phyloP scores from a whole-genome alignment of 495 filamentous ascomycete genomes.

The Trypethelium eluteriae region DNA sequence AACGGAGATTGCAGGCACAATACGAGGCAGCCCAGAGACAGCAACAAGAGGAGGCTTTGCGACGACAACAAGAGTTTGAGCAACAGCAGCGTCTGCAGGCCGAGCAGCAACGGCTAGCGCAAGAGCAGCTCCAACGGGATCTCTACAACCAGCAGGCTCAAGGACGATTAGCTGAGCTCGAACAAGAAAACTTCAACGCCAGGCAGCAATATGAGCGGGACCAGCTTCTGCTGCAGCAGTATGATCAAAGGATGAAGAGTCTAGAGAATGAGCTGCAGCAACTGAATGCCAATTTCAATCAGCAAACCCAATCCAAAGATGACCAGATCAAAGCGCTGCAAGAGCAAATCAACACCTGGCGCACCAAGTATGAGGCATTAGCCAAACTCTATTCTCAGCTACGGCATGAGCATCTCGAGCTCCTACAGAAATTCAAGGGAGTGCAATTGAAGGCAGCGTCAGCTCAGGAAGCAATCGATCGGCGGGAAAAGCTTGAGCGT shows the following conservation, averaged over 20 bases:
- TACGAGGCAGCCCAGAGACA: constrained; percentile 66
- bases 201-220: constrained; percentile 94
- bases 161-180: constrained; percentile 84
- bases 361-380: constrained; percentile 90
- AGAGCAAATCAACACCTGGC: constrained; percentile 94
- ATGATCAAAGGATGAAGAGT: constrained; percentile 86
- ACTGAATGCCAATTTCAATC: constrained; percentile 70
- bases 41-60: constrained; percentile 70
- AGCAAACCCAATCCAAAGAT: constrained; percentile 82
- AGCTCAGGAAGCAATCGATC: constrained; percentile 93
- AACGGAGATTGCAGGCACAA: constrained; percentile 75
- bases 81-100: constrained; percentile 83
- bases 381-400: constrained; percentile 96
- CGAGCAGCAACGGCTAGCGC: constrained; percentile 83
- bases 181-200: constrained; percentile 89
- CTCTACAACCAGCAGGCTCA: constrained; percentile 89
- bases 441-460: constrained; percentile 94
- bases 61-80: constrained; percentile 87
- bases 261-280: constrained; percentile 80
- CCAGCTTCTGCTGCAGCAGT: constrained; percentile 93
- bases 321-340: constrained; percentile 88
- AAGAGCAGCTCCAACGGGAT: constrained; percentile 78
- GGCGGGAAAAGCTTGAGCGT: constrained; percentile 85
- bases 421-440: constrained; percentile 88
- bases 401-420: constrained; percentile 87